A percentile compares a stretch with the other conserved stretches of the same genome.
Evolutionary conservation across 2,329 filamentous ascomycete genomes (phyloP).

Genomic region (Curvularia spicifera): DNA sequence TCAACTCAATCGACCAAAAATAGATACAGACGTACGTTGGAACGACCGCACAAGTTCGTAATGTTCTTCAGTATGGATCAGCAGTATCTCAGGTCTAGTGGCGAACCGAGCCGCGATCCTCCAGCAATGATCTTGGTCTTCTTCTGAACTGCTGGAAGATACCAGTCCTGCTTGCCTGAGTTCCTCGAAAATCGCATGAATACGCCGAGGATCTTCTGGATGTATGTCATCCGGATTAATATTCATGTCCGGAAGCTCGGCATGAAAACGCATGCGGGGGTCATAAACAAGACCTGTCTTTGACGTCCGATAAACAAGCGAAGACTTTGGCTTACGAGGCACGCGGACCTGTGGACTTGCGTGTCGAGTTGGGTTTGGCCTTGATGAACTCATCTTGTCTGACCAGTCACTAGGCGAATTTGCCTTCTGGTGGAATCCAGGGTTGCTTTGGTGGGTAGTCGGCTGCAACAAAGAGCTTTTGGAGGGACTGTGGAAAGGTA

Average conservation of each 20-base stretch:
- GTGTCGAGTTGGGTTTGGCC: constrained; percentile 20
- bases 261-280: constrained; percentile 92
- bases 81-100: constrained; percentile 77
- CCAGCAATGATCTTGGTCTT: constrained; percentile 60
- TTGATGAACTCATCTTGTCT: constrained; percentile 35
- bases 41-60: constrained; percentile 76
- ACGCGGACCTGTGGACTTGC: constrained; percentile 38
- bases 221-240: constrained; percentile 73
- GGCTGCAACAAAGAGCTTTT: constrained; percentile 22
- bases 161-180: constrained; percentile 83
- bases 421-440: constrained; percentile 13
- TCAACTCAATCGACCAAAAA: constrained; percentile 13
- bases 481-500: constrained; percentile 36
- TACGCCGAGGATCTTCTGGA: constrained; percentile 90
- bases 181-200: constrained; percentile 90
- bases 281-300: constrained; percentile 71
- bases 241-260: constrained; percentile 64
- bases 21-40: constrained; percentile 46
- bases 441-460: constrained; percentile 8
- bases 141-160: constrained; percentile 61
- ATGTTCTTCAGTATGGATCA: constrained; percentile 79
- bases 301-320: constrained; percentile 40
- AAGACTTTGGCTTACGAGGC: constrained; percentile 45
- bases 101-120: constrained; percentile 81
- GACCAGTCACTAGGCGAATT: constrained; percentile 24